Evolutionary conservation across 2,329 filamentous ascomycete genomes (phyloP), one percentile per base, ranked within the genome.

Genomic region (Periconia macrospinosa): DNA sequence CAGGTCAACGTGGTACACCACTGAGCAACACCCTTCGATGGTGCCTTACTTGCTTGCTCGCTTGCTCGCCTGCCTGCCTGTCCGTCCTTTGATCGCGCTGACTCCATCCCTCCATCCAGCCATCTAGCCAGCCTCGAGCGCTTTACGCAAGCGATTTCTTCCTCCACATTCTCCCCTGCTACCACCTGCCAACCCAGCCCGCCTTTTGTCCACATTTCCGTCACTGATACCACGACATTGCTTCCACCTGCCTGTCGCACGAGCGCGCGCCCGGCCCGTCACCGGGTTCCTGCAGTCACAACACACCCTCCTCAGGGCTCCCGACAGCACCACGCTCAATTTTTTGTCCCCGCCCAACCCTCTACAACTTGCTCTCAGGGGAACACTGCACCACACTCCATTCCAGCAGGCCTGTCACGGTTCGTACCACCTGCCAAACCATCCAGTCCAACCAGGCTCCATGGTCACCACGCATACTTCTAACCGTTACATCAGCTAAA

Each of bases 1-100:
- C 62, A 65, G 61, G 58, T 58, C 65, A 65, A 69, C 67, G 65
- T 66, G 57, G 68, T 69, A 71, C 70, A 57, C 59, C 69, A 68
- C 55, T 27, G 23, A 27, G 23, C 23, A 27, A 27, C 23, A 27
- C 23, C 23, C 23, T 27, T 27, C 23, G 37, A 40, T 13, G 37
- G 37, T 40, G 37, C 37, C 17, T 42, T 42, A 15, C 13, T 9
- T 42, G 41, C 41, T 42, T 42, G 41, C 41, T 42, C 17, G 41
- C 41, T 18, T 42, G 41, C n/a, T 18, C 56, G 40, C 56, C 23
- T 27, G 23, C 11, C 30, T 56, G 44, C 54, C 59, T 49, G 42
- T 58, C n/a, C 40, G 8, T n/a, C 40, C 17, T 23, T 44, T 37
- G 33, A 13, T n/a, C 11, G 15, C 33, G 33, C 33, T 37, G 33